Evolutionary conservation across 208 protist genomes (phyloP).

Genomic region (Crithidia sp.): DNA sequence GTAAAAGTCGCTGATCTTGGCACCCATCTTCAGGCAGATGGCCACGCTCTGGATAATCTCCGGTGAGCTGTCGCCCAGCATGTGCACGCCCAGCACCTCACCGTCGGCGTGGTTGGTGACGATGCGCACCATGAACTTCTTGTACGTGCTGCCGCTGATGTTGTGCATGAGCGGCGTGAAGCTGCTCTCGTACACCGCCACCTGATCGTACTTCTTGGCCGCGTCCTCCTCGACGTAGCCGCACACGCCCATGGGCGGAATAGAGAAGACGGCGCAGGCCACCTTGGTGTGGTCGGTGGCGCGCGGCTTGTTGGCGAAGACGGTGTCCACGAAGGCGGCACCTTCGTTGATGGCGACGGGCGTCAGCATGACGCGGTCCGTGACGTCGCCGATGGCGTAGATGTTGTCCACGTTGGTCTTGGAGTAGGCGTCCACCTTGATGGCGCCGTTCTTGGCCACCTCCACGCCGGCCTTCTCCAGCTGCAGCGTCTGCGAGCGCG

Average conservation of each 20-base stretch:
- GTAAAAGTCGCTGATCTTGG: constrained; percentile 95
- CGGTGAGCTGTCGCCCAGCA: constrained; percentile 80
- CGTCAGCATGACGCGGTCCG: constrained; percentile 88
- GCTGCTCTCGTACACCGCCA: constrained; percentile 86
- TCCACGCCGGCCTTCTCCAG: constrained; percentile 92
- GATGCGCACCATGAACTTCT: constrained; percentile 87
- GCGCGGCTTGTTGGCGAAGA: constrained; percentile 79
- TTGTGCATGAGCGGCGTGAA: constrained; percentile 93
- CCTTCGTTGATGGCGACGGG: constrained; percentile 93
- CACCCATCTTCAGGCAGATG: constrained; percentile 89
- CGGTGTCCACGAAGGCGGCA: constrained; percentile 75
- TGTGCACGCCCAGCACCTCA: constrained; percentile 90
- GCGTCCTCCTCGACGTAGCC: constrained; percentile 89
- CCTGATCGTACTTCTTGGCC: constrained; percentile 57
- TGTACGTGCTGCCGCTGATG: constrained; percentile 84
- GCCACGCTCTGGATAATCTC: constrained; percentile 93
- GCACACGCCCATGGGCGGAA: constrained; percentile 87
- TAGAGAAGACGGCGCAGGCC: constrained; percentile 92
- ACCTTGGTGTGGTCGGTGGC: constrained; percentile 86
- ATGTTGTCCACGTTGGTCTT: constrained; percentile 95
- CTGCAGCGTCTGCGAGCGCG: constrained; percentile 91
- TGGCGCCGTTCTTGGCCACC: constrained; percentile 78
- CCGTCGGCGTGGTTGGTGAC: constrained; percentile 80
- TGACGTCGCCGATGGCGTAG: constrained; percentile 98
- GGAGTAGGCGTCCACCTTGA: constrained; percentile 93